A percentile compares a stretch with the other conserved stretches of the same genome.
These are phyloP conservation scores for Rutstroemia sydowiana DNA, from an alignment of 2,329 filamentous ascomycete species.

Conservation along the genomic window DNA sequence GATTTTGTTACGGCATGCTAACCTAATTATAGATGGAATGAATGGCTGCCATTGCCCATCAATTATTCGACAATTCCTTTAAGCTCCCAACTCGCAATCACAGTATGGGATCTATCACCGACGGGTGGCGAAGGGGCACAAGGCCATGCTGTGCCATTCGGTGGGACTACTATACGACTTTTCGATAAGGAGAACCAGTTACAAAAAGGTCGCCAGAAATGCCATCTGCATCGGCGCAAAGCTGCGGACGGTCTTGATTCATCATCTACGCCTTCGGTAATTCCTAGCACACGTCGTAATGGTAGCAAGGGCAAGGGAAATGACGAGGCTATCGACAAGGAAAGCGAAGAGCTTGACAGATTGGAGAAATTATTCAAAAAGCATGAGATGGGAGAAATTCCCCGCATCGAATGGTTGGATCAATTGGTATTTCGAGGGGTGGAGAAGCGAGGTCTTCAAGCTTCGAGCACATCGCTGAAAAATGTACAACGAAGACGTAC, in stretches of 20 bases:
- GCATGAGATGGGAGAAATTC: slow-evolving; percentile 95
- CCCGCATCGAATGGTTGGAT: slow-evolving; percentile 90
- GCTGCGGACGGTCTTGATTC: slow-evolving; percentile 78
- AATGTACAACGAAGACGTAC: slow-evolving; percentile 43
- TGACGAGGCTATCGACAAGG: slow-evolving; percentile 51
- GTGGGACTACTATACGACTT: slow-evolving; percentile 84
- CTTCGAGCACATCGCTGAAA: slow-evolving; percentile 57
- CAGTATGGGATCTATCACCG: slow-evolving; percentile 89
- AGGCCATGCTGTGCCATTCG: slow-evolving; percentile 81
- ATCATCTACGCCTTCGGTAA: slow-evolving; percentile 68
- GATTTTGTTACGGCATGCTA: slow-evolving; percentile 8
- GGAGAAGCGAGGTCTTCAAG: slow-evolving; percentile 65
- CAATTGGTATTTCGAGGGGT: slow-evolving; percentile 86
- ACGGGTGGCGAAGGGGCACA: slow-evolving; percentile 62
- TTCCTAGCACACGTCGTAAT: slow-evolving; percentile 46
- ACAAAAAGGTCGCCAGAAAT: slow-evolving; percentile 88
- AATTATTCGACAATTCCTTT: slow-evolving; percentile 74
- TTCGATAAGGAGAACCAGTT: slow-evolving; percentile 90
- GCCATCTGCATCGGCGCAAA: slow-evolving; percentile 72
- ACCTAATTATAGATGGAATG: slow-evolving; percentile 70
- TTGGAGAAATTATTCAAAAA: slow-evolving; percentile 91
- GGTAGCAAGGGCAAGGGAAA: slow-evolving; percentile 40
- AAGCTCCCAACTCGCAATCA: slow-evolving; percentile 81
- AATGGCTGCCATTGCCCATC: slow-evolving; percentile 88
- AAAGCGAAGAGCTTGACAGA: slow-evolving; percentile 78